Evolutionary conservation across 2,329 filamentous ascomycete species (phyloP), one percentile per base, ranked within the genome.

Genomic region (Talaromyces islandicus): DNA sequence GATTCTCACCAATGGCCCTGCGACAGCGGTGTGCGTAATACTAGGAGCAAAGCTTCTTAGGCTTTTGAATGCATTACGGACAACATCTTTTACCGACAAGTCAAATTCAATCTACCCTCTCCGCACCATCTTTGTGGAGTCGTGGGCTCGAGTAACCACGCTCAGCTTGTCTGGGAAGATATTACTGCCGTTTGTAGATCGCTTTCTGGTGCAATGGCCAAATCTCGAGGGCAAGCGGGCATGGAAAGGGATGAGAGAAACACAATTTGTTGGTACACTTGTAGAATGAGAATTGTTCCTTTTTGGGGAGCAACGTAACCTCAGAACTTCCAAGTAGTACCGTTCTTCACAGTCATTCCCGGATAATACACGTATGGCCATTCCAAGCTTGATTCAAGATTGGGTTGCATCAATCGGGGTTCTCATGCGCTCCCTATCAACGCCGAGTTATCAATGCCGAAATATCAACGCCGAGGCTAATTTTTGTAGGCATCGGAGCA

Each of bases 1-100:
- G 2, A 88, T 97, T 58, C 78, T 95, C 58, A 91, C 89, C 56
- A 97, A 97, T 69, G 93, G 93, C 0, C 93, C 93, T 0, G 93
- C 89, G 0, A 96, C 91, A 0, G 91, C 88, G 0, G 91, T 96
- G 62, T 87, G 96, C 38, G 80, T 96, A 54, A 73, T 88, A 4
- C 69, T 87, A 2, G 84, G 85, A 0, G 78, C 80, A 1, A 73
- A 83, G 2, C 54, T 86, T 14, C 68, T 89, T 56, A 80, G 83
- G n/a, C 80, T 85, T 67, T 77, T 82, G 61, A 69, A 80, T 46
- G 68, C 51, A 21, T 24, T 69, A 17, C 59, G 57, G 32, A 63
- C 55, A 21, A 62, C 32, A 19, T 50, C 58, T 57, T 60, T 59
- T 21, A 41, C 57, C 46, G 53, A 55, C 52, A 50, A 32, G 19